Conservation (phyloP, 2,329 filamentous ascomycete genomes). For the Chaetomium sp. region DNA sequence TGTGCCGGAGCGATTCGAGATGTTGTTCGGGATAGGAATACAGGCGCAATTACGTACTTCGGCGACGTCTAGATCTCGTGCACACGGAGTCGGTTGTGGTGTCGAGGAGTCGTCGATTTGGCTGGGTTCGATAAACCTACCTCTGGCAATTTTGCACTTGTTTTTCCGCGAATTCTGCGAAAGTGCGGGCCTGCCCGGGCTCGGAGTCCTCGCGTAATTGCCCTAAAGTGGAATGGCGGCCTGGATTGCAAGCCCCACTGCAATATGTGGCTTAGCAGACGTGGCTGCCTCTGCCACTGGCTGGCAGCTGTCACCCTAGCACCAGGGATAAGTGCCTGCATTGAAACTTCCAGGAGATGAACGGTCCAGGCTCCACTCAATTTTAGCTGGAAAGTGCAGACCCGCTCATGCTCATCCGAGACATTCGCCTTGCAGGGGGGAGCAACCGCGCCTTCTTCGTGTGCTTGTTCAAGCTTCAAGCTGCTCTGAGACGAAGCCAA, state of each 20-base stretch:
- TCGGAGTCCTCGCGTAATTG: conserved; percentile 33
- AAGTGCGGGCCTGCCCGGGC: conserved; percentile 36
- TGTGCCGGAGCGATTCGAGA: conserved; percentile 24
- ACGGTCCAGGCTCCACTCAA: conserved; percentile 24
- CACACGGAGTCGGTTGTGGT: conserved; percentile 35
- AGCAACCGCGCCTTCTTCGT: conserved; percentile 23
- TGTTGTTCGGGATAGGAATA: not conserved
- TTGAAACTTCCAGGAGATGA: not conserved
- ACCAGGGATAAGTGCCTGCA: conserved; percentile 4
- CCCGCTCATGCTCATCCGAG: conserved; percentile 29
- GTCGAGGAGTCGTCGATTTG: conserved; percentile 34
- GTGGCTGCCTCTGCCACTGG: conserved; percentile 22
- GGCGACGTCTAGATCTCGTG: conserved; percentile 42
- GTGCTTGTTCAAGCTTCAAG: conserved; percentile 21
- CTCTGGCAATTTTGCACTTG: conserved; percentile 36
- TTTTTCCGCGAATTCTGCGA: conserved; percentile 35
- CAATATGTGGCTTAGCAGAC: conserved; percentile 13
- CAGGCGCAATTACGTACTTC: conserved; percentile 34
- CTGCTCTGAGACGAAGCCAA: conserved; percentile 20
- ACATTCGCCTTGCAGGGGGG: conserved; percentile 14
- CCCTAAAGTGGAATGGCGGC: conserved; percentile 32
- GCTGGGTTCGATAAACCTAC: conserved; percentile 35
- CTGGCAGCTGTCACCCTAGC: conserved; percentile 23
- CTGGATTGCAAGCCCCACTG: not conserved
- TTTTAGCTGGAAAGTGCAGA: conserved; percentile 20